Conservation (phyloP, 1,284 basidiomycete genomes). For the Pseudozyma sp. region DNA sequence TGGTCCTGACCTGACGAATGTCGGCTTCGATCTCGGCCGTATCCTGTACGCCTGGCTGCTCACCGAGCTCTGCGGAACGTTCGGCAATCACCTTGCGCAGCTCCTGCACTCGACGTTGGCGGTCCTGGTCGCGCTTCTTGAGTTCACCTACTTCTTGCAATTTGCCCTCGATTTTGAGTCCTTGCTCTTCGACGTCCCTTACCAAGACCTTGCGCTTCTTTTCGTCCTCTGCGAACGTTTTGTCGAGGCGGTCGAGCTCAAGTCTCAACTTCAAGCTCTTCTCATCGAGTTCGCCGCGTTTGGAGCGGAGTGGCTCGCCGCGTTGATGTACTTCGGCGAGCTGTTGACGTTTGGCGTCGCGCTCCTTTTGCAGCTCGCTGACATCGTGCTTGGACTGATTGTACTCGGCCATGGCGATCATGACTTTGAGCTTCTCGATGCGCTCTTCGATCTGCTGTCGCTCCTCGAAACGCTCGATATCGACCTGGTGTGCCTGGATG, state of each 20-base stretch:
- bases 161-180: slow-evolving; percentile 37
- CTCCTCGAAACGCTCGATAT: slow-evolving; percentile 65
- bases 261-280: slow-evolving; percentile 35
- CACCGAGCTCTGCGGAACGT: slow-evolving; percentile 30
- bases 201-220: slow-evolving; percentile 29
- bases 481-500: slow-evolving; percentile 64
- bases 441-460: slow-evolving; percentile 58
- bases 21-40: slow-evolving; percentile 44
- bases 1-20: slow-evolving; percentile 30
- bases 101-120: slow-evolving; percentile 35
- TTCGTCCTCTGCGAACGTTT: slow-evolving; percentile 27
- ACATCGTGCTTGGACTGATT: slow-evolving; percentile 44
- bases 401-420: slow-evolving; percentile 61
- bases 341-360: slow-evolving; percentile 27
- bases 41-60: slow-evolving; percentile 35
- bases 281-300: slow-evolving; percentile 41
- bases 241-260: slow-evolving; percentile 35
- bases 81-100: slow-evolving; percentile 44
- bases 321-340: slow-evolving; percentile 32
- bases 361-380: slow-evolving; percentile 30
- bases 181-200: slow-evolving; percentile 33
- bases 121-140: slow-evolving; percentile 40
- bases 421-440: slow-evolving; percentile 54
- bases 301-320: slow-evolving; percentile 22
- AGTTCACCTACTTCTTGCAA: slow-evolving; percentile 40